phyloP scores from a whole-genome alignment of 768 basidiomycete genomes.

The Mycena galericulata region DNA sequence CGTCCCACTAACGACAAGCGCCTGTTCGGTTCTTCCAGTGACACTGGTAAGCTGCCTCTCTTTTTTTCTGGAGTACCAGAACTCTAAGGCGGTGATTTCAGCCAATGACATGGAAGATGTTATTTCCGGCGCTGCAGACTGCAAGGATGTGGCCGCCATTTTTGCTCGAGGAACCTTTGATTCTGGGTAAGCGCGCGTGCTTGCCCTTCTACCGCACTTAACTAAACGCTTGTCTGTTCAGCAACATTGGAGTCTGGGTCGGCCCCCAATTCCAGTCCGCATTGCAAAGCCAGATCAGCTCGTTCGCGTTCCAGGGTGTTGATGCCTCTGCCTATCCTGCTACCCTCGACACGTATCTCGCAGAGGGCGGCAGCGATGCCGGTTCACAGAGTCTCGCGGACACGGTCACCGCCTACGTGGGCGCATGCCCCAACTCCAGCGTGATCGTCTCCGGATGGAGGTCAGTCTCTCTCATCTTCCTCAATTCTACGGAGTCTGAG shows the following conservation, averaged over 20 bases:
- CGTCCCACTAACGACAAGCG: slow-evolving; percentile 3
- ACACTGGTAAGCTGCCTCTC: background rate
- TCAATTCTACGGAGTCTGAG: background rate
- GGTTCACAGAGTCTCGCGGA: slow-evolving; percentile 30
- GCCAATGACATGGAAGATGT: slow-evolving; percentile 27
- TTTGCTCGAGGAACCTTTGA: slow-evolving; percentile 37
- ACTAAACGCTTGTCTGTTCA: background rate
- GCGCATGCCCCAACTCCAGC: slow-evolving; percentile 27
- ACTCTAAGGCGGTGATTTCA: background rate
- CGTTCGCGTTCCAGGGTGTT: slow-evolving; percentile 36
- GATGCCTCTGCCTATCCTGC: slow-evolving; percentile 32
- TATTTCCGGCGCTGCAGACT: slow-evolving; percentile 13
- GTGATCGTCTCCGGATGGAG: slow-evolving; percentile 33
- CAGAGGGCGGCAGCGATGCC: slow-evolving; percentile 20
- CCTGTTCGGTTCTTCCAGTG: background rate
- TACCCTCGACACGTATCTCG: slow-evolving; percentile 28
- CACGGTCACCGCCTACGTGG: slow-evolving; percentile 25
- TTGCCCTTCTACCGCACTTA: background rate
- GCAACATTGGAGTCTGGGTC: slow-evolving; percentile 37
- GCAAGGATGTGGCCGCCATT: slow-evolving; percentile 32
- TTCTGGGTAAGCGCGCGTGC: slow-evolving; percentile 27
- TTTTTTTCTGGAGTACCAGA: background rate
- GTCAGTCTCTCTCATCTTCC: background rate
- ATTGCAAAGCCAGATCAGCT: slow-evolving; percentile 12
- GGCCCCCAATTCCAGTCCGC: slow-evolving; percentile 34